A percentile compares a stretch with the other conserved stretches of the same genome.
These are phyloP conservation scores for Yamadazyma kitorensis DNA, from an alignment of 805 yeast genomes.

Conservation along the genomic window DNA sequence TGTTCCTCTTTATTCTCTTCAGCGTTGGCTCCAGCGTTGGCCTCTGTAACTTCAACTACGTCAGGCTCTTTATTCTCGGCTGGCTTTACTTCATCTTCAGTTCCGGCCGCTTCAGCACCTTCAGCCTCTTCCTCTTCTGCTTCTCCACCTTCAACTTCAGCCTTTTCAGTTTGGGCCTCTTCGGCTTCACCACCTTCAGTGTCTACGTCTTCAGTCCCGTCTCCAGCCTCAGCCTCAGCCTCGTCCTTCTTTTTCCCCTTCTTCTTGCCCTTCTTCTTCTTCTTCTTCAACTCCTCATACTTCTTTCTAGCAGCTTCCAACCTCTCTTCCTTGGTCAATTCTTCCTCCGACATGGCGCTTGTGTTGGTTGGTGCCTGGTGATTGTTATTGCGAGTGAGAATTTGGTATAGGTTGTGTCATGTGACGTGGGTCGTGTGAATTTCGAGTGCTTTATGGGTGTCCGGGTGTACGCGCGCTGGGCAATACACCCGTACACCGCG, in stretches of 20 bases:
- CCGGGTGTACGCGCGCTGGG: too few species aligned
- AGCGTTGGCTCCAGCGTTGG: too few species aligned
- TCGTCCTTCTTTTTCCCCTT: conserved; percentile 13
- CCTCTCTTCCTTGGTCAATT: conserved; percentile 52
- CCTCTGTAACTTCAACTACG: conserved; percentile 5
- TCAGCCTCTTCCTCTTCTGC: conserved; percentile 3
- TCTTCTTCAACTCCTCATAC: conserved; percentile 65
- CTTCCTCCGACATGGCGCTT: too few species aligned
- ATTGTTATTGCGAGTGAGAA: too few species aligned
- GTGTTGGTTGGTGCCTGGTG: too few species aligned
- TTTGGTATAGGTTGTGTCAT: too few species aligned
- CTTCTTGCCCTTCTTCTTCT: conserved; percentile 40
- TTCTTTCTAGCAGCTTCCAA: conserved; percentile 73
- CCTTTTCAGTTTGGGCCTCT: conserved; percentile 11
- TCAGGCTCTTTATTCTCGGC: conserved; percentile 10
- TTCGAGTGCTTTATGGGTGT: too few species aligned
- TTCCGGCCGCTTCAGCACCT: conserved; percentile 7
- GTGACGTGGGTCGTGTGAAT: too few species aligned
- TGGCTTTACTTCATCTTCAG: conserved; percentile 8
- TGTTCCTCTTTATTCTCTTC: conserved; percentile 3
- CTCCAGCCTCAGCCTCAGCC: conserved; percentile 7
- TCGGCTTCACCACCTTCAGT: conserved; percentile 13
- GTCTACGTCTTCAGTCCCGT: conserved; percentile 8
- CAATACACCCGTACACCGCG: too few species aligned
- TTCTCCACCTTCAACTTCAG: conserved; percentile 6